Evolutionary conservation across 2,329 filamentous ascomycete species (phyloP), one percentile per base, ranked within the genome.

Genomic region (Verticillium albo-atrum): DNA sequence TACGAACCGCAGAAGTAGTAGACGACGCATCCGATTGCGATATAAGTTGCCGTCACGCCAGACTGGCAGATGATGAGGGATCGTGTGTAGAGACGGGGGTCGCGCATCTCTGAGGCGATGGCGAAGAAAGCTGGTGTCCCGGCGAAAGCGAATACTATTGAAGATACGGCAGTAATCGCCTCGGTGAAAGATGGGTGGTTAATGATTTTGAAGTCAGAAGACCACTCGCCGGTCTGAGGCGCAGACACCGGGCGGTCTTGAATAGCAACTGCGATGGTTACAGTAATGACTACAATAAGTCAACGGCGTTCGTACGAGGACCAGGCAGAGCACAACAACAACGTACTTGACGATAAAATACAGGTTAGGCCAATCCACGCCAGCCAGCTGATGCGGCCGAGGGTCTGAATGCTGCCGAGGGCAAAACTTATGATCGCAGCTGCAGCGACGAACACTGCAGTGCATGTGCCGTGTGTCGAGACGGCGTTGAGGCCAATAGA

Each of bases 181-280:
- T 78, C 75, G 10, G 82, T 77, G 17, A 81, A 74, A 27, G 83
- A 82, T 47, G 82, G 83, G 74, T 84, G 85, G 75, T 82, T 85
- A 69, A 85, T 78, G 68, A 85, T 80, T 60, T 78, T 61, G 59
- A 65, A 72, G 62, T 72, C 67, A 10, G 68, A 67, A 1, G 58
- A 26, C 69, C 69, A 71, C 7, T 55, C 50, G 2, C 59, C 65
- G 0, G 58, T 57, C 2, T 56, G 56, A 10, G 68, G 67, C 1
- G 69, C 69, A 7, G 65, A 59, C 4, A 67, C 64, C 3, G 68
- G 71, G 0, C 64, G 63, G 5, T 70, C 67, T 60, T 73, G 69
- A 5, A 72, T 35, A 5, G 66, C 67, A 10, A 73, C 71, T 2
- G 70, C 68, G 14, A 72, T 61, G 6, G 70, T 70, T 14, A 72